Base-by-base conservation (phyloP, 106 monocot species). In the Allium fistulosum region DNA sequence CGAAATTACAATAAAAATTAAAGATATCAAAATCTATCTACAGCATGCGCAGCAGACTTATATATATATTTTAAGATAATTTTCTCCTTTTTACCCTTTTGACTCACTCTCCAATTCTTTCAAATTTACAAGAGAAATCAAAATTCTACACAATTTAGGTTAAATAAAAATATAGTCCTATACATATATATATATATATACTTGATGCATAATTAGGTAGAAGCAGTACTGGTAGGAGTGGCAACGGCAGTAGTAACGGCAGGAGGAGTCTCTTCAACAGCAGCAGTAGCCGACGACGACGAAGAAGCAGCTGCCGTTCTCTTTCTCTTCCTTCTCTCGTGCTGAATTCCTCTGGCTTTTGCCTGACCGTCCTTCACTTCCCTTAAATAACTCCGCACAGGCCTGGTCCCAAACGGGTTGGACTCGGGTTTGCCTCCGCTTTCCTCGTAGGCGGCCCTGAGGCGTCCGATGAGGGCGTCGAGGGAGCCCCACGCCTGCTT, bases 391-490 rank as follows among this genome's bases (percentile, higher is more conserved):
- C 53, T 57, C 16, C 69, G 10, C 4, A 69, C 69, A 2, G 69
- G 57, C 45, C 14, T 37, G 10, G 53, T 52, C 0, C 67, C 75
- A 67, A 75, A 75, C 10, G 75, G 75, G 51, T 75, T 75, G 10
- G 67, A 59, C 16, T 75, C 75, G 37, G 74, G 79, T 46, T 62
- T 27, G 6, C 73, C 72, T 26, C 74, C 74, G 69, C 48, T 73
- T 65, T 83, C 83, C 69, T 83, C 83, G 64, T 79, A 83, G 26
- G 83, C 83, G 1, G 79, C 83, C 58, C 83, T 60, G 51, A 83
- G 73, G 8, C 83, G 79, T n/a, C 83, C 83, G 56, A 83, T 83
- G 72, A 83, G 76, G 37, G 83, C 83, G 73, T 83, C 83, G 46
- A 80, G 72, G 11, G 79, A 79, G 9, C 83, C 83, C 79, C 83